A percentile compares a stretch with the other conserved stretches of the same genome.
phyloP scores from a whole-genome alignment of 2,329 filamentous ascomycete genomes.

The Aspergillus pseudoviridinutans region DNA sequence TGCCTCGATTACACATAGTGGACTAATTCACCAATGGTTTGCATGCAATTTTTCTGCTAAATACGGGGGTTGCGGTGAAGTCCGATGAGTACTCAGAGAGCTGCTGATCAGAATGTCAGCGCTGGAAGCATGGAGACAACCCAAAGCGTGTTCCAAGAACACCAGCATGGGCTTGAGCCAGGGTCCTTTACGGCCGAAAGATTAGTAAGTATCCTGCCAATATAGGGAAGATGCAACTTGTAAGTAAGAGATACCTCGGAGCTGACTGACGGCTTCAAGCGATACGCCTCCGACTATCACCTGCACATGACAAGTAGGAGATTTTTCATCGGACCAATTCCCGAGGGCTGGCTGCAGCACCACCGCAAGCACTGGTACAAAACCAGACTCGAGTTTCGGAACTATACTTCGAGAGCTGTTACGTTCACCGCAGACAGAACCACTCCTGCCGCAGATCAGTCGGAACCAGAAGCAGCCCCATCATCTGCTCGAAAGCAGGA shows the following conservation, averaged over 20 bases:
- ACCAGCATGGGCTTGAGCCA: constrained; percentile 38
- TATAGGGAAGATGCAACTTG: neutral
- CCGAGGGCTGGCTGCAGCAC: constrained; percentile 61
- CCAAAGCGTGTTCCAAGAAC: constrained; percentile 15
- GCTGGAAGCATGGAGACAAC: constrained; percentile 17
- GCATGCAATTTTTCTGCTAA: neutral
- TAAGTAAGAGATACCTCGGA: neutral
- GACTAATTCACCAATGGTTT: neutral
- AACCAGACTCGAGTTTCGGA: constrained; percentile 38
- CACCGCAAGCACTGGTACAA: constrained; percentile 63
- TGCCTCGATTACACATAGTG: neutral
- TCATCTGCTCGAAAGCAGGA: constrained; percentile 13
- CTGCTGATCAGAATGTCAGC: constrained; percentile 17
- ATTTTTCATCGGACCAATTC: constrained; percentile 63
- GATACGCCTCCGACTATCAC: constrained; percentile 60
- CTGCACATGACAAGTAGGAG: constrained; percentile 59
- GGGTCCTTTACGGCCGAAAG: constrained; percentile 54
- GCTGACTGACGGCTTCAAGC: constrained; percentile 30
- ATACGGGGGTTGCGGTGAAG: constrained; percentile 2
- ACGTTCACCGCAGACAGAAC: constrained; percentile 51
- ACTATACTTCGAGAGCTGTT: constrained; percentile 45
- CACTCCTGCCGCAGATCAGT: constrained; percentile 32
- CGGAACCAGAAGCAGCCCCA: constrained; percentile 20
- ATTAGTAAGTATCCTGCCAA: constrained; percentile 39
- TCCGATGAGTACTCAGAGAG: constrained; percentile 25